Evolutionary conservation across 1,284 basidiomycete genomes (phyloP).

Genomic region (Boletus nobilissimus): DNA sequence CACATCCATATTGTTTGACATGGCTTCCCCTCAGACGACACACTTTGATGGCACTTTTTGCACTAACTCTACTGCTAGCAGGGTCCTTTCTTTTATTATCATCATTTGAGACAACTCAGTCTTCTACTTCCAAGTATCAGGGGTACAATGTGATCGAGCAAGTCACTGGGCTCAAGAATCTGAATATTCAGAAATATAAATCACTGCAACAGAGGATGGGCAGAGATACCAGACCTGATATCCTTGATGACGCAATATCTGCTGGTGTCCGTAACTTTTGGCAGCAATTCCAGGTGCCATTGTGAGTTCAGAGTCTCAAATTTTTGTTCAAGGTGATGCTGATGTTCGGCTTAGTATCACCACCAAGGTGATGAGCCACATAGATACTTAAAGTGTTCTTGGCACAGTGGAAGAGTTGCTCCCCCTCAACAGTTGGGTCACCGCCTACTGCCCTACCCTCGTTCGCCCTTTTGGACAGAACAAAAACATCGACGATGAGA

Average conservation of each 20-base stretch:
- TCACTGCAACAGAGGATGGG: conserved; percentile 90
- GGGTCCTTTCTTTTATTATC: conserved; percentile 32
- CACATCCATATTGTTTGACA: too few relatives aligned
- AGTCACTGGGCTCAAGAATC: conserved; percentile 80
- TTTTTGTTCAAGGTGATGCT: not conserved
- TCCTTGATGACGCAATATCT: conserved; percentile 78
- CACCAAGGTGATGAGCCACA: conserved; percentile 82
- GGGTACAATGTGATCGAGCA: conserved; percentile 82
- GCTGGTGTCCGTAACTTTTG: conserved; percentile 89
- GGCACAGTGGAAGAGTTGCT: conserved; percentile 90
- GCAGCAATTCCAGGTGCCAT: conserved; percentile 90
- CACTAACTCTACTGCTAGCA: conserved; percentile 33
- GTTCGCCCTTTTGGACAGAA: conserved; percentile 91
- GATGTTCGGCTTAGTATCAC: conserved; percentile 65
- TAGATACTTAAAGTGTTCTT: conserved; percentile 88
- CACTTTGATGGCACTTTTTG: conserved; percentile 31
- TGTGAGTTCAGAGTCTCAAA: conserved; percentile 59
- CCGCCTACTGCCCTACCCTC: conserved; percentile 91
- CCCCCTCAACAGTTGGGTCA: conserved; percentile 97
- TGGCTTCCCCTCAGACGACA: conserved; percentile 43
- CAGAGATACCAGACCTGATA: conserved; percentile 82
- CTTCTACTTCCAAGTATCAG: conserved; percentile 38
- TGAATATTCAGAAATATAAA: conserved; percentile 87
- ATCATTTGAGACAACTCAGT: conserved; percentile 22
- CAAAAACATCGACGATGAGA: conserved; percentile 81